phyloP scores from a whole-genome alignment of 148 eudicot species.

The Chenopodium album region DNA sequence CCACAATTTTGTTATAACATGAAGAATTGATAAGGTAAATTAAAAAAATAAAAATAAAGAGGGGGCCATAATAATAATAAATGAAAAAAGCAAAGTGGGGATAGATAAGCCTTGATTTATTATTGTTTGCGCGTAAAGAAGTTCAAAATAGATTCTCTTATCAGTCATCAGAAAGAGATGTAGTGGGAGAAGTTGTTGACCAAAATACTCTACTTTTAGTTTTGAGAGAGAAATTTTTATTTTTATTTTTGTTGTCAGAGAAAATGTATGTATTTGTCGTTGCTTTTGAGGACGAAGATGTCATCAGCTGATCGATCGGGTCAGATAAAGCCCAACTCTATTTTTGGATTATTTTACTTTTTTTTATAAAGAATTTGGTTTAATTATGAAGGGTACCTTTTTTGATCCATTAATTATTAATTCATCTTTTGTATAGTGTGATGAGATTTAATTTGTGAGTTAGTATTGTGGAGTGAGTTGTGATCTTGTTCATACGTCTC shows the following conservation, averaged over 20 bases:
- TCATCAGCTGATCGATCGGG: background rate
- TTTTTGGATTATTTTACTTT: no score
- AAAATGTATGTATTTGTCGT: background rate
- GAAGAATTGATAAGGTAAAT: background rate
- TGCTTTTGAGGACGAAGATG: constrained; percentile 3
- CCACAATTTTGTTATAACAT: background rate
- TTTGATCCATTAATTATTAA: no score
- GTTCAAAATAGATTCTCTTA: constrained; percentile 17
- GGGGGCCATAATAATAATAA: background rate
- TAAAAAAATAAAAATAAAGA: no score
- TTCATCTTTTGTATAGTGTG: no score
- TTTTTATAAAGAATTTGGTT: no score
- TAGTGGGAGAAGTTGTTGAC: constrained; percentile 38
- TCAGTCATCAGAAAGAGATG: background rate
- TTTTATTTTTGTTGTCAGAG: background rate
- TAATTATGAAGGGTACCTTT: no score
- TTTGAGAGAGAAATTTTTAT: background rate
- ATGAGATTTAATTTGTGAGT: no score
- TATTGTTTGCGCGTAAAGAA: constrained; percentile 7
- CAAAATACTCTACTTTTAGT: background rate
- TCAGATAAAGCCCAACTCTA: background rate
- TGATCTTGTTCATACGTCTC: no score
- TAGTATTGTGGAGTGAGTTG: no score
- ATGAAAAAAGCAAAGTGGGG: background rate
- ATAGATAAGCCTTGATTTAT: background rate